Evolutionary conservation across 2,329 filamentous ascomycete genomes (phyloP), one percentile per base, ranked within the genome.

Genomic region (Nemania sp.): DNA sequence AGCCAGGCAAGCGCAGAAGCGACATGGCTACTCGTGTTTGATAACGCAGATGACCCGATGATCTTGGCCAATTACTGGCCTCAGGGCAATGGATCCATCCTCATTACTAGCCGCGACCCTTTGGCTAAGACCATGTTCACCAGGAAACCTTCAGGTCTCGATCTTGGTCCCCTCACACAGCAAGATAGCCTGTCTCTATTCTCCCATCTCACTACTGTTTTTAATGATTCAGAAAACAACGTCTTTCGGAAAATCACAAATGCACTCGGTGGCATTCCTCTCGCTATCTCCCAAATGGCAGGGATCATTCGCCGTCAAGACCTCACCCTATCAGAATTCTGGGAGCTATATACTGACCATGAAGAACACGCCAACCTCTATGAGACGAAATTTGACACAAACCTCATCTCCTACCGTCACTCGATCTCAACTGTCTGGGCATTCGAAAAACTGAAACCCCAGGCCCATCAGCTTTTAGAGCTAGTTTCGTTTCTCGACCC

Each of bases 41-140:
- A 77, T 62, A 73, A 73, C 45, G 74, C 69, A 20, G 70, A 74
- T 59, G 66, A 74, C 51, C 73, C 69, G 27, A 67, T 64, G 29
- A 71, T 75, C 29, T 62, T 77, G 1, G 64, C 29, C 10, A 72
- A 75, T 32, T 77, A 71, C 62, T 75, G 73, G 74, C 74, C 73
- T 5, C 22, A 59, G 20, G 71, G 72, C 11, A 56, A 22, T 20
- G 75, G 75, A 20, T 73, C 70, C 35, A 63, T 76, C 29, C 70
- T 77, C 1, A 71, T 77, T 41, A 77, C 75, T 15, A 77, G 75
- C 45, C 73, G 75, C 7, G 66, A 75, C 56, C 73, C 73, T 35
- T 64, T 75, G 57, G 64, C 71, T 18, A 73, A 70, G 68, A 68
- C 43, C 10, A 60, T 51, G 26, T 62, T 62, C 45, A 20, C 41